Conservation (phyloP, 345 rosid genomes). For the Leavenworthia alabamica region DNA sequence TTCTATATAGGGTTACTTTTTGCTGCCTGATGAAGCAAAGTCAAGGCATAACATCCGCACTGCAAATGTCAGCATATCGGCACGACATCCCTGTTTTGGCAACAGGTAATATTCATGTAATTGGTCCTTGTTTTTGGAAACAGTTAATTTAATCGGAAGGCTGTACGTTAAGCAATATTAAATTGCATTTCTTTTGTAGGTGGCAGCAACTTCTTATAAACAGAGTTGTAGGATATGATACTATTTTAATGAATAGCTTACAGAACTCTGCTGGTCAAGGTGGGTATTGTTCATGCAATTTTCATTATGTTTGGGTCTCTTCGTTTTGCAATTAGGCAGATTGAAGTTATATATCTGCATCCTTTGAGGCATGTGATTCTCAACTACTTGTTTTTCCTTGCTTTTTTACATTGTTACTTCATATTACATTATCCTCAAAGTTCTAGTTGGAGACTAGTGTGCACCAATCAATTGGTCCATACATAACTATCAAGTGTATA, state of each 20-base stretch:
- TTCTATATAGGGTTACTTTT: constrained; percentile 69
- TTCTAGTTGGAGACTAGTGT: neutral
- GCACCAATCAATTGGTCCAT: constrained; percentile 4
- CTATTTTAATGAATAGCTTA: constrained; percentile 95
- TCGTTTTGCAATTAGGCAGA: constrained; percentile 1
- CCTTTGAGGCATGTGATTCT: neutral
- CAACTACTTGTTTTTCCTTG: neutral
- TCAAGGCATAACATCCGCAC: constrained; percentile 78
- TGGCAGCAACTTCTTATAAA: constrained; percentile 99
- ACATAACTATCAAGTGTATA: constrained; percentile 4
- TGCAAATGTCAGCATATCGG: constrained; percentile 77
- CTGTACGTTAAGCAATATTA: neutral
- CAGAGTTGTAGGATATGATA: constrained; percentile 98
- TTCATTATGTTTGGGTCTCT: neutral
- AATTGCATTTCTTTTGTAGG: constrained; percentile 43
- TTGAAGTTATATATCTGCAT: neutral
- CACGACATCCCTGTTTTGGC: constrained; percentile 92
- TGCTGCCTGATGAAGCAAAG: constrained; percentile 86
- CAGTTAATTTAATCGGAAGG: neutral
- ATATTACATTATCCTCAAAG: too few relatives aligned
- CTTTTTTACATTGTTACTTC: too few relatives aligned
- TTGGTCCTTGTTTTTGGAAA: constrained; percentile 8
- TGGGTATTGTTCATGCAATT: constrained; percentile 24
- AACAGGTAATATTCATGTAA: constrained; percentile 57
- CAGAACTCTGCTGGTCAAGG: constrained; percentile 88